Evolutionary conservation across 202 grass and related monocot species (phyloP), one percentile per base, ranked within the genome.

Genomic region (Setaria viridis): DNA sequence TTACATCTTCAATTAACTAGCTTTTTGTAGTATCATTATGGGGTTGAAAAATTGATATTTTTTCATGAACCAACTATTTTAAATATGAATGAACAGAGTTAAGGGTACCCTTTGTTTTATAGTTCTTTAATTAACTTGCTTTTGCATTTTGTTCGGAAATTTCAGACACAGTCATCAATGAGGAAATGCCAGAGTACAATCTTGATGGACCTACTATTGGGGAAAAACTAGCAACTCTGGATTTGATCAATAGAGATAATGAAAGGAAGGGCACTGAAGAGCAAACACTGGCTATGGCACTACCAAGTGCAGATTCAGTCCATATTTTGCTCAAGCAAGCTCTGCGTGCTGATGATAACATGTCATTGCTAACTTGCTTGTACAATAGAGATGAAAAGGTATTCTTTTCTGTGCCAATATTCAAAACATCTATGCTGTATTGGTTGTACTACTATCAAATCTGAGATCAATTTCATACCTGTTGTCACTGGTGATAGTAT

Each of bases 251-350:
- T 63, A 74, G 64, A 45, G 87, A 88, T 6, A 86, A 77, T 47
- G 74, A 67, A 85, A 83, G 29, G 32, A 51, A 16, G 67, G 64
- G 37, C 67, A 77, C 62, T 32, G n/a, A 88, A 57, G 90, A 92
- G 63, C 80, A 87, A 75, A 62, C 90, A 58, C 57, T 62, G 15
- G 86, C 76, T 58, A 46, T 94, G 45, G 88, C 57, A 8, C 87
- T 72, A 7, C 95, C 93, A 15, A 95, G 91, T 67, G 95, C 95
- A 85, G 93, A 95, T 90, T 98, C 93, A 60, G 91, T 95, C 63
- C 88, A 98, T 86, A 59, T 95, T 93, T 90, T 98, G 88, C 87
- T 98, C 82, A 95, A 90, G 82, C 95, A 98, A 95, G 95, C 95
- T 83, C 89, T 98, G 48, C 91, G 87, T 68, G 93, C 95, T 72